Evolutionary conservation across 2,329 filamentous ascomycete species (phyloP).

Genomic region (Ophiostoma ips): DNA sequence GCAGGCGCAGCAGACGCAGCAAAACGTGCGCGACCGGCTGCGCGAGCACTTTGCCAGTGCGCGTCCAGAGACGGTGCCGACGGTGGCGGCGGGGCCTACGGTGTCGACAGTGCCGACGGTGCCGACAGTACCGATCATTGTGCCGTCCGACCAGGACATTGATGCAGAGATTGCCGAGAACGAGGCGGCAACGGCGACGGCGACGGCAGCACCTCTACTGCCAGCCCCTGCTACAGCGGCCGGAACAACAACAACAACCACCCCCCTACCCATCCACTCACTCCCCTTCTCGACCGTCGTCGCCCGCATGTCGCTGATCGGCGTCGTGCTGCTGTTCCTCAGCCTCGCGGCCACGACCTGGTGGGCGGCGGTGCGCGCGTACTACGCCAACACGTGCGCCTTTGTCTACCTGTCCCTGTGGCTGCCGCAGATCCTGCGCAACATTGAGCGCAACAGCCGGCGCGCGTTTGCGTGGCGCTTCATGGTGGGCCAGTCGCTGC

Average conservation of each 20-base stretch:
- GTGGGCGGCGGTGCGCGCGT: constrained; percentile 38
- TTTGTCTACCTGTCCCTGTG: constrained; percentile 80
- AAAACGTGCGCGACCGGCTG: constrained; percentile 2
- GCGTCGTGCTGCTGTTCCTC: constrained; percentile 42
- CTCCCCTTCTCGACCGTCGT: constrained; percentile 40
- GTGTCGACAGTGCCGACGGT: too few relatives aligned
- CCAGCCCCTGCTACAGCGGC: constrained; percentile 17
- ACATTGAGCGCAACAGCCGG: constrained; percentile 79
- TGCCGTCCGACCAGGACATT: constrained; percentile 50
- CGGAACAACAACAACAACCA: constrained; percentile 13
- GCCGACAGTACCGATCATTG: constrained; percentile 41
- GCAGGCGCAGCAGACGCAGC: constrained; percentile 17
- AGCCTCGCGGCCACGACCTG: constrained; percentile 46
- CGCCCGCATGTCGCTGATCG: constrained; percentile 41
- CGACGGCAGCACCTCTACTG: not conserved
- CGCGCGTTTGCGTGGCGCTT: constrained; percentile 87
- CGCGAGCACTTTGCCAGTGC: constrained; percentile 17
- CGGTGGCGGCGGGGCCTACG: too few relatives aligned
- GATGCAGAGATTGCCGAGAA: constrained; percentile 43
- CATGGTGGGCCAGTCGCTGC: constrained; percentile 65
- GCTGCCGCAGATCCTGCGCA: constrained; percentile 83
- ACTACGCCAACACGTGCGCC: constrained; percentile 49
- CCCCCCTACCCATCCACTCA: constrained; percentile 17
- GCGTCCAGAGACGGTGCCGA: not conserved
- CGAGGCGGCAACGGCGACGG: constrained; percentile 15